Percentiles rank a stretch among this genome's conserved stretches.
These are phyloP conservation scores for Nakazawaea wyomingensis DNA, from an alignment of 805 yeast species.

Conservation along the genomic window DNA sequence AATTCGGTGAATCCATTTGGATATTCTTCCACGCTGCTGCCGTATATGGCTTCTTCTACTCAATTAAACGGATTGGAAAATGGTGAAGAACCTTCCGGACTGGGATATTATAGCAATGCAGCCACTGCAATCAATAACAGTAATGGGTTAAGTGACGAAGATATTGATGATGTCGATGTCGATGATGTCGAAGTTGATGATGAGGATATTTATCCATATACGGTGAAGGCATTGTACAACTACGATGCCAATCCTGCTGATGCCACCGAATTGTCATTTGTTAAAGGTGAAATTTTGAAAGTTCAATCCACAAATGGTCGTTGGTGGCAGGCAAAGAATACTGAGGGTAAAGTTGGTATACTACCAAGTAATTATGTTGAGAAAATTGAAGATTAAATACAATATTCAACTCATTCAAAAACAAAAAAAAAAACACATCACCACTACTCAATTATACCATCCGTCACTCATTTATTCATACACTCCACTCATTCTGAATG, in stretches of 20 bases:
- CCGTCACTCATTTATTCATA: no score
- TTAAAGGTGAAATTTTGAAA: conserved; percentile 84
- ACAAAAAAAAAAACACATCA: no score
- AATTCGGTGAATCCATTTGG: conserved; percentile 22
- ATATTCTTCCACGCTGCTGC: conserved; percentile 10
- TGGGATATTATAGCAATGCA: conserved; percentile 17
- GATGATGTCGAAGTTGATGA: conserved; percentile 16
- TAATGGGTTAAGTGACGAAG: conserved; percentile 14
- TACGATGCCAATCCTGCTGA: conserved; percentile 91
- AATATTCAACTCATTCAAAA: no score
- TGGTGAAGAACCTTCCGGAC: conserved; percentile 25
- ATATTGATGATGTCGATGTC: conserved; percentile 2
- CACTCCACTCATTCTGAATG: no score
- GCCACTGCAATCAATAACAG: conserved; percentile 13
- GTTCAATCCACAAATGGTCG: conserved; percentile 92
- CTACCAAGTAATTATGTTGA: conserved; percentile 94
- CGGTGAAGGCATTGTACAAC: conserved; percentile 80
- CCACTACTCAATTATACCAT: no score
- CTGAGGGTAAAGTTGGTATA: conserved; percentile 90
- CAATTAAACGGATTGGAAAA: conserved; percentile 61
- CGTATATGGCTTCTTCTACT: conserved; percentile 35
- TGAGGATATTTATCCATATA: conserved; percentile 62
- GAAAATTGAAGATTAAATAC: conserved; percentile 49
- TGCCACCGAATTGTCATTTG: conserved; percentile 85
- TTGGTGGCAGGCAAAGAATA: conserved; percentile 97